Evolutionary conservation across 208 protist genomes (phyloP), one percentile per base, ranked within the genome.

Genomic region (Acanthamoeba healyi): DNA sequence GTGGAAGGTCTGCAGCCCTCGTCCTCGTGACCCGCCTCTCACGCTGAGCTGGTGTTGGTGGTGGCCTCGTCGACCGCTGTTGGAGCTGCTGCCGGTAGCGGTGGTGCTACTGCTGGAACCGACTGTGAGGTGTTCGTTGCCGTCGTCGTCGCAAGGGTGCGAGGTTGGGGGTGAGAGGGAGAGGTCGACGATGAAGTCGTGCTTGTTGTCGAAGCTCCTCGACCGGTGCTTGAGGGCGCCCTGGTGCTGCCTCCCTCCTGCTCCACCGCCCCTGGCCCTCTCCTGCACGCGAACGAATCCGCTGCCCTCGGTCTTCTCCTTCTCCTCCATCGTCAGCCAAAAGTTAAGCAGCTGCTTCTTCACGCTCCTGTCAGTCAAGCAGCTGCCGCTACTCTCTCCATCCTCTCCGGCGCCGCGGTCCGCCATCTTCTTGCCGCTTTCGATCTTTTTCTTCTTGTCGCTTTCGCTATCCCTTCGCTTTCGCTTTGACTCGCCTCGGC

Each of bases 291-390:
- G 61, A 29, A 79, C 38, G 24, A 79, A 79, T 40, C 70, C 70
- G 70, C 70, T 79, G 70, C 70, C 40, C 70, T 79, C 70, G 70
- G 36, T 79, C 36, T 49, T 79, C 70, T 79, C 70, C 70, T 49
- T 79, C 40, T 79, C 70, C 36, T 79, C 70, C 70, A 79, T 49
- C 14, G 40, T 40, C 7, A 40, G 70, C 70, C 70, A 79, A 19
- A 79, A 79, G 32, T 22, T 79, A 36, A 79, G 70, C 38, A 79
- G 9, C 70, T 79, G 70, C 70, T 79, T 79, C 70, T 67, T 67
- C n/a, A 67, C 61, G 61, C 61, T 67, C n/a, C 38, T 79, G 70
- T 34, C 1, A 29, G 65, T 29, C 1, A n/a, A n/a, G n/a, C n/a
- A n/a, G n/a, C n/a, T n/a, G n/a, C n/a, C n/a, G n/a, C n/a, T n/a